A percentile compares a stretch with the other conserved stretches of the same genome.
Evolutionary conservation across 2,329 filamentous ascomycete genomes (phyloP).

Genomic region (Lachnellula cervina): DNA sequence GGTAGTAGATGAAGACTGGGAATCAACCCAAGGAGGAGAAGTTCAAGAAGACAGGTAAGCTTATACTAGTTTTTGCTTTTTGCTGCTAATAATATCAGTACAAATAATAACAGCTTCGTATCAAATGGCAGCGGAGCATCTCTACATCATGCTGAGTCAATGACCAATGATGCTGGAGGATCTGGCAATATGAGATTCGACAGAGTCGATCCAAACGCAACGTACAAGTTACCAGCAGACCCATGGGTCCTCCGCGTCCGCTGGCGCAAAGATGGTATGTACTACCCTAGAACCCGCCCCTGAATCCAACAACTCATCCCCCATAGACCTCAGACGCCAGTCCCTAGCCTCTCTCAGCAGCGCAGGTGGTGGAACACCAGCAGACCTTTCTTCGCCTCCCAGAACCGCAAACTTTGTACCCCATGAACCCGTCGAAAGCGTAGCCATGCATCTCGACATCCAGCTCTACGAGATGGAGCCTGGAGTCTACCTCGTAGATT

Average conservation of each 20-base stretch:
- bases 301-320: constrained; percentile 44
- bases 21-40: constrained; percentile 35
- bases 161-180: constrained; percentile 28
- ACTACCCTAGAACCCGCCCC: constrained; percentile 46
- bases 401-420: constrained; percentile 9
- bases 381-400: constrained; percentile 20
- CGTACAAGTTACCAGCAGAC: constrained; percentile 85
- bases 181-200: constrained; percentile 27
- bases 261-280: constrained; percentile 77
- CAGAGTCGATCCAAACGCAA: constrained; percentile 48
- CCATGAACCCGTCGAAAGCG: constrained; percentile 32
- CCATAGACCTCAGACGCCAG: constrained; percentile 41
- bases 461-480: constrained; percentile 93
- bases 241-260: constrained; percentile 92
- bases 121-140: constrained; percentile 32
- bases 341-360: constrained; percentile 32
- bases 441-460: constrained; percentile 94
- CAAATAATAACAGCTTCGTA: constrained; percentile 39
- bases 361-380: constrained; percentile 21
- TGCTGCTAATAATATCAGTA: constrained; percentile 21
- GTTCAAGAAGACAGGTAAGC: constrained; percentile 37
- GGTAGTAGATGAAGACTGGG: constrained; percentile 60
- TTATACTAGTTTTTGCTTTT: constrained; percentile 8
- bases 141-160: constrained; percentile 34
- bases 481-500: constrained; percentile 92